Evolutionary conservation across 805 yeast species (phyloP).

Genomic region (Saccharomycopsis fodiens): DNA sequence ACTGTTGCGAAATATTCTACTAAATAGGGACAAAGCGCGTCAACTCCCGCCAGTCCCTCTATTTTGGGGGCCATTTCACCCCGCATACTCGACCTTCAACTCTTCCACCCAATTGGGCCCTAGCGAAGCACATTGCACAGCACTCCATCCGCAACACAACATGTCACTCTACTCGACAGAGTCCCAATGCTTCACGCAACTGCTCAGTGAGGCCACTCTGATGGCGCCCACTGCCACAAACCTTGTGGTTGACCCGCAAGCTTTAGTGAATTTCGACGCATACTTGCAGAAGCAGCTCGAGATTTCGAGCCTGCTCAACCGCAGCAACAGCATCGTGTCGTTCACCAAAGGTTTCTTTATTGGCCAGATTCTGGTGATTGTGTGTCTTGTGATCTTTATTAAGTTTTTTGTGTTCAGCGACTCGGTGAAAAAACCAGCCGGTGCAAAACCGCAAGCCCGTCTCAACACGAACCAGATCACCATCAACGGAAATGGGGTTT

Average conservation of each 20-base stretch:
- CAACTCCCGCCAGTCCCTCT: no score
- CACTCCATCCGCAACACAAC: constrained; percentile 1
- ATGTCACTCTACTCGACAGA: neutral
- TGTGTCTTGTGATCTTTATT: constrained; percentile 55
- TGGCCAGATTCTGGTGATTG: constrained; percentile 67
- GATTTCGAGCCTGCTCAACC: constrained; percentile 2
- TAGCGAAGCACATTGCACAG: no score
- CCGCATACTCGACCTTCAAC: no score
- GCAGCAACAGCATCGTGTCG: constrained; percentile 4
- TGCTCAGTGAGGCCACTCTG: no score
- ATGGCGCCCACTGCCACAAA: no score
- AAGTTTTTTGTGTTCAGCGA: constrained; percentile 75
- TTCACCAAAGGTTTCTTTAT: constrained; percentile 69
- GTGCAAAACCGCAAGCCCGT: constrained; percentile 25
- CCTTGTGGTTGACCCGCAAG: constrained; percentile 9
- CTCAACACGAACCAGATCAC: constrained; percentile 23
- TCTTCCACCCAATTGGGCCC: no score
- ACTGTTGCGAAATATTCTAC: no score
- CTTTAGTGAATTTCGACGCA: constrained; percentile 10
- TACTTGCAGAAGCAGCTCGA: constrained; percentile 8
- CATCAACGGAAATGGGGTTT: constrained; percentile 15
- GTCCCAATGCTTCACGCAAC: neutral
- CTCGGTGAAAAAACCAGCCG: constrained; percentile 34
- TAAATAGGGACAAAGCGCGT: no score
- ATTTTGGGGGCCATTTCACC: no score